Conservation (phyloP, 2,329 filamentous ascomycete species). For the Epichloe hybrida region DNA sequence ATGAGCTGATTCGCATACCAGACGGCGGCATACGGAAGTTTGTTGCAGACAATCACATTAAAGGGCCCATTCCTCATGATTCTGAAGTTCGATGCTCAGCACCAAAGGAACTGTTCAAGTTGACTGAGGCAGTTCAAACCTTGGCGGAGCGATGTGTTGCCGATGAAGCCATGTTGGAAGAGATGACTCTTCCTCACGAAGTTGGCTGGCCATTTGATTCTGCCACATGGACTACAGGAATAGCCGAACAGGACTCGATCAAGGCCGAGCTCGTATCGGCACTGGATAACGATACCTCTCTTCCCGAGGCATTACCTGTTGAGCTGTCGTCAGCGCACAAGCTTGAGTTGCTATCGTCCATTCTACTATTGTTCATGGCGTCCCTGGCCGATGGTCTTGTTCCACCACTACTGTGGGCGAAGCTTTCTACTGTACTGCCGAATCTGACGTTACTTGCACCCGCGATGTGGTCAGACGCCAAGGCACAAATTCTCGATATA, state of each 20-base stretch:
- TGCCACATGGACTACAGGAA: slow-evolving; percentile 18
- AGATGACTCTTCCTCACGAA: slow-evolving; percentile 36
- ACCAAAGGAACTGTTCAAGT: slow-evolving; percentile 74
- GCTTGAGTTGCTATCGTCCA: slow-evolving; percentile 61
- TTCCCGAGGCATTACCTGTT: slow-evolving; percentile 47
- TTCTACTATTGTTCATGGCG: slow-evolving; percentile 59
- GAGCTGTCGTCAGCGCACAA: slow-evolving; percentile 51
- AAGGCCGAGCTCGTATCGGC: slow-evolving; percentile 42
- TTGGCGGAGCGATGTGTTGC: slow-evolving; percentile 43
- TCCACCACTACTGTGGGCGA: slow-evolving; percentile 54
- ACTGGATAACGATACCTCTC: slow-evolving; percentile 54
- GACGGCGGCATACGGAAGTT: slow-evolving; percentile 60
- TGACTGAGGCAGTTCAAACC: slow-evolving; percentile 64
- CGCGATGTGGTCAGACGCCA: slow-evolving; percentile 27
- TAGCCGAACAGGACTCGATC: slow-evolving; percentile 14
- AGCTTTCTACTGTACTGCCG: slow-evolving; percentile 47
- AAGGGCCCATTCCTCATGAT: slow-evolving; percentile 39
- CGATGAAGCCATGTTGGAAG: slow-evolving; percentile 48
- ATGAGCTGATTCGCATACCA: slow-evolving; percentile 75
- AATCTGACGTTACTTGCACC: slow-evolving; percentile 15
- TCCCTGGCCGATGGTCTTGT: slow-evolving; percentile 72
- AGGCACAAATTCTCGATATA: slow-evolving; percentile 52
- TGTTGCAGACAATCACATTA: slow-evolving; percentile 21
- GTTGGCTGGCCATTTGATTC: slow-evolving; percentile 48
- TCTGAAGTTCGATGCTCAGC: slow-evolving; percentile 60